Evolutionary conservation across 768 basidiomycete genomes (phyloP).

Genomic region (Mycena maculata): DNA sequence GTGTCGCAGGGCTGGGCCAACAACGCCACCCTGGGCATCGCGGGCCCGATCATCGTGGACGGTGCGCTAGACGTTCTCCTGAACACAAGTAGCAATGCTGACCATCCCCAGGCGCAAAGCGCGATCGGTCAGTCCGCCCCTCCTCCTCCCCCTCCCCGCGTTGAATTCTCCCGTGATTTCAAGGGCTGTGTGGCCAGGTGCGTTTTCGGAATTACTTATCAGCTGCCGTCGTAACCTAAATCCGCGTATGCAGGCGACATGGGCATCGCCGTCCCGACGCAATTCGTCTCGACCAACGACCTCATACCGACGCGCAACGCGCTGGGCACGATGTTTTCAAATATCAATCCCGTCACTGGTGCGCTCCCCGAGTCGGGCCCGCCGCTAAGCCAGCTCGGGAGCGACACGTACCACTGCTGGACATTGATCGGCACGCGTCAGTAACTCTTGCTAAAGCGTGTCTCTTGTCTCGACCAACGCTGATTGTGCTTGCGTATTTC

Average conservation of each 20-base stretch:
- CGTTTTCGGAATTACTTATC: background rate
- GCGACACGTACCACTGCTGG: constrained; percentile 70
- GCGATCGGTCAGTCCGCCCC: constrained; percentile 55
- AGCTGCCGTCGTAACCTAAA: background rate
- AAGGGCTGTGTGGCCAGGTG: constrained; percentile 72
- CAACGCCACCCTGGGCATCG: constrained; percentile 64
- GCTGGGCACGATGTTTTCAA: constrained; percentile 67
- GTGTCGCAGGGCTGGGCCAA: constrained; percentile 65
- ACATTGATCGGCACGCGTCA: constrained; percentile 67
- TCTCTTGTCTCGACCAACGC: no score
- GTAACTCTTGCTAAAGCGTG: constrained; percentile 34
- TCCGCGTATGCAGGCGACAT: constrained; percentile 61
- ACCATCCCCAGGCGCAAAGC: constrained; percentile 56
- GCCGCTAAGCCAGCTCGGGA: constrained; percentile 57
- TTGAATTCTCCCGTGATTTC: background rate
- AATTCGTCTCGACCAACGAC: constrained; percentile 72
- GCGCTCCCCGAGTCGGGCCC: constrained; percentile 67
- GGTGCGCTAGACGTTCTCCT: constrained; percentile 33
- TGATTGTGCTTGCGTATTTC: background rate
- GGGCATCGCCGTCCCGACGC: constrained; percentile 71
- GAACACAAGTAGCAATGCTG: no score
- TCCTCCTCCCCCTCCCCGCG: background rate
- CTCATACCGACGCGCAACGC: constrained; percentile 67
- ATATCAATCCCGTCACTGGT: constrained; percentile 63
- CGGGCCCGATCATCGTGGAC: constrained; percentile 71